phyloP scores from a whole-genome alignment of 2,329 filamentous ascomycete genomes.

The Myriosclerotinia duriaeana region DNA sequence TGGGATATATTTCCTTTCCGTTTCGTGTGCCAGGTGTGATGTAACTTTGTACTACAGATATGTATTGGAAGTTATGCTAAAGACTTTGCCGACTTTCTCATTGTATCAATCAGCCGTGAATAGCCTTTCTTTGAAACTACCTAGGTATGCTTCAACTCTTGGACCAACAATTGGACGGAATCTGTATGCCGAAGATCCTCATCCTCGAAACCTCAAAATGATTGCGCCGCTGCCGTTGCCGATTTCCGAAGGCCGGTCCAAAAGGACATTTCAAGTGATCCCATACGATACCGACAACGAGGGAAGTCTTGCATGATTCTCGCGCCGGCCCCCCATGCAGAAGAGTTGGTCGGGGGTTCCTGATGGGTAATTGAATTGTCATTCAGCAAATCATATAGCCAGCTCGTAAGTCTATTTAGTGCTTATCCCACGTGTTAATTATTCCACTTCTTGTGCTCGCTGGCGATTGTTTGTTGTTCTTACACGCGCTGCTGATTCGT shows the following conservation, averaged over 20 bases:
- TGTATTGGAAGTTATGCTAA: not conserved
- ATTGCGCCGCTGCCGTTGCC: constrained; percentile 3
- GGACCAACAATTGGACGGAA: not conserved
- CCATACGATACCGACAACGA: not conserved
- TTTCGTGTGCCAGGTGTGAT: no score
- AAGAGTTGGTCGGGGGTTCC: constrained; percentile 1
- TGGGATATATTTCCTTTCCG: not conserved
- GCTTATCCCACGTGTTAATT: constrained; percentile 10
- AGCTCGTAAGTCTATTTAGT: constrained; percentile 6
- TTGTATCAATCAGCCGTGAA: not conserved
- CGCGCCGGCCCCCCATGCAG: not conserved
- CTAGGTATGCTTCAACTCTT: not conserved
- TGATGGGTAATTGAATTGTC: constrained; percentile 6
- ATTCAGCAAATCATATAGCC: no score
- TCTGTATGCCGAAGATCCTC: not conserved
- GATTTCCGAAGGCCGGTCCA: not conserved
- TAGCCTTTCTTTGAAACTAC: not conserved
- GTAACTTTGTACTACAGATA: not conserved
- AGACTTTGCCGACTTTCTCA: not conserved
- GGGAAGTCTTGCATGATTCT: not conserved
- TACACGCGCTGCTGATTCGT: constrained; percentile 1
- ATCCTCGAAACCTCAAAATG: not conserved
- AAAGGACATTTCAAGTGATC: not conserved
- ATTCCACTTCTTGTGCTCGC: constrained; percentile 12
- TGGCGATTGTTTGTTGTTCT: not conserved